phyloP scores from a whole-genome alignment of 768 basidiomycete genomes.

The Suillus discolor region DNA sequence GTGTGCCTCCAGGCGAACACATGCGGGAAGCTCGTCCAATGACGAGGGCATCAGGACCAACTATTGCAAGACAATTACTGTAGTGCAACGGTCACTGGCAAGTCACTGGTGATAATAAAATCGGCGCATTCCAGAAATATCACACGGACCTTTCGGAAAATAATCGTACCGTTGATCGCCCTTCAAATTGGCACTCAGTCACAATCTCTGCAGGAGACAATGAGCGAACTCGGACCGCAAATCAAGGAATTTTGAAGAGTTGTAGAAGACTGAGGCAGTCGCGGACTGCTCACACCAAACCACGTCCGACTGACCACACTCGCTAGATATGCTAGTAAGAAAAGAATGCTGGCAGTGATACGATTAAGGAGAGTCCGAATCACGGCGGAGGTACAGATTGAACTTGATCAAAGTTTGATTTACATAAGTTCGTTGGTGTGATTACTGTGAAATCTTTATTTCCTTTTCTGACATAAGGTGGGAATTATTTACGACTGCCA shows the following conservation, averaged over 20 bases:
- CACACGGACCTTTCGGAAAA: not conserved
- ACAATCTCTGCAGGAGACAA: not conserved
- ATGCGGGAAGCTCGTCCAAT: conserved; percentile 1
- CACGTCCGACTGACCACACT: not conserved
- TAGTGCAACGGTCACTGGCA: not conserved
- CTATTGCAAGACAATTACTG: not conserved
- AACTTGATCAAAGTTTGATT: no score
- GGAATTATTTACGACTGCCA: no score
- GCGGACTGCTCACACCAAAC: not conserved
- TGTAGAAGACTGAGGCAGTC: not conserved
- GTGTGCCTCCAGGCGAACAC: conserved; percentile 44
- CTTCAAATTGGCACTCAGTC: not conserved
- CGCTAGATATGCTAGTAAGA: not conserved
- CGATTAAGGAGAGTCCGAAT: not conserved
- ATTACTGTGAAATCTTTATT: no score
- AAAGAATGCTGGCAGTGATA: not conserved
- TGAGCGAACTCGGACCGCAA: not conserved
- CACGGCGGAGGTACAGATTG: not conserved
- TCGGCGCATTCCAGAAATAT: not conserved
- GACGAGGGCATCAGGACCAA: conserved; percentile 1
- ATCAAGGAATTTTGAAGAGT: not conserved
- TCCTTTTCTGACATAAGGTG: no score
- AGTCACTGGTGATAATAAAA: not conserved
- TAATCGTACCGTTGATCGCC: not conserved
- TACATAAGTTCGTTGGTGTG: no score